Conservation (phyloP, 495 filamentous ascomycete genomes). For the Penicillium ochrochloron region DNA sequence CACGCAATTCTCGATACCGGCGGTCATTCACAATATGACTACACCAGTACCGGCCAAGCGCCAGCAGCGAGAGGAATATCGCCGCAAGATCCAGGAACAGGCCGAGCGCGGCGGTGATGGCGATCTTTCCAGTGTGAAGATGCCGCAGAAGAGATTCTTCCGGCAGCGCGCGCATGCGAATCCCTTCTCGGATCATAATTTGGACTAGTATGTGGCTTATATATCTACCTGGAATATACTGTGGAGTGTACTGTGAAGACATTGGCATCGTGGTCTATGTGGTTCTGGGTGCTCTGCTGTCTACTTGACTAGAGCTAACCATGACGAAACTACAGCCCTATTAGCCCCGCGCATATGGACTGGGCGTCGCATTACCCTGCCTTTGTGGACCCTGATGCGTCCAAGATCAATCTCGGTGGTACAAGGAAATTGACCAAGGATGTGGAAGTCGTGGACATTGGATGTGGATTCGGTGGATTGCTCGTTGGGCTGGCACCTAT, state of each 20-base stretch:
- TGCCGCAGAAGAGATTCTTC: constrained; percentile 94
- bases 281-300: neutral
- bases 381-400: constrained; percentile 51
- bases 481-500: constrained; percentile 82
- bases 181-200: constrained; percentile 89
- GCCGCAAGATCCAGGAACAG: constrained; percentile 40
- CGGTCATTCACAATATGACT: constrained; percentile 44
- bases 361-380: constrained; percentile 87
- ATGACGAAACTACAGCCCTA: constrained; percentile 61
- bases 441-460: constrained; percentile 95
- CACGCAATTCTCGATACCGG: neutral
- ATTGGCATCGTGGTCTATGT: neutral
- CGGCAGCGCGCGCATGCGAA: constrained; percentile 96
- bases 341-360: constrained; percentile 81
- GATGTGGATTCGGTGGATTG: constrained; percentile 93
- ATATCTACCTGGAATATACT: neutral
- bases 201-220: constrained; percentile 72
- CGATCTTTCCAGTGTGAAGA: constrained; percentile 41
- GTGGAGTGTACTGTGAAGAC: neutral
- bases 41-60: constrained; percentile 61
- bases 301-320: constrained; percentile 22
- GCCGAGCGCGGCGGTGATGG: constrained; percentile 33
- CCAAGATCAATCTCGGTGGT: constrained; percentile 40
- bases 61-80: constrained; percentile 77
- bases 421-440: constrained; percentile 59